phyloP scores from a whole-genome alignment of 2,329 filamentous ascomycete species.

The Ilyonectria mors-panacis region DNA sequence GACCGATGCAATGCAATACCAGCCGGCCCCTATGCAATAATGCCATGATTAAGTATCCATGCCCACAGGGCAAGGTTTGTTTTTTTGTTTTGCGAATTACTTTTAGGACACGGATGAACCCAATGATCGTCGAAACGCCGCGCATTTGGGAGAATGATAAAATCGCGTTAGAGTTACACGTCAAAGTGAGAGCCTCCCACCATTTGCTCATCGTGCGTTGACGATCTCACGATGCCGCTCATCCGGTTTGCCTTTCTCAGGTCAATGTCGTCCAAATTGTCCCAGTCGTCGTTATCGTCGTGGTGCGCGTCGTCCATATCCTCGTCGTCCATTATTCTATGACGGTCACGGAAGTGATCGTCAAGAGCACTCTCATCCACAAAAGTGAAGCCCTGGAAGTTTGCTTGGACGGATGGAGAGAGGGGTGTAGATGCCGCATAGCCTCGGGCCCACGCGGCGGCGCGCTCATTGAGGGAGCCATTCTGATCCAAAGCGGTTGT shows the following conservation, averaged over 20 bases:
- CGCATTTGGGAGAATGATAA: conserved; percentile 42
- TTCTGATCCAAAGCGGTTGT: conserved; percentile 93
- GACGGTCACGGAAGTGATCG: conserved; percentile 78
- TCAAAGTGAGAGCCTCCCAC: conserved; percentile 76
- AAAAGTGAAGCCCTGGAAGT: conserved; percentile 98
- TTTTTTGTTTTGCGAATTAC: conserved; percentile 48
- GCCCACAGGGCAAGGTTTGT: conserved; percentile 38
- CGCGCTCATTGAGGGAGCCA: conserved; percentile 90
- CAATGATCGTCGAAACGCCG: conserved; percentile 44
- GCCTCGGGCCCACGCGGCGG: conserved; percentile 86
- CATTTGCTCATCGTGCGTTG: conserved; percentile 73
- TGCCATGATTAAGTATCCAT: conserved; percentile 53
- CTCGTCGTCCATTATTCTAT: conserved; percentile 65
- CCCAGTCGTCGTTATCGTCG: conserved; percentile 68
- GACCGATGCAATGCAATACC: conserved; percentile 50
- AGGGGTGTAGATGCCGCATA: conserved; percentile 92
- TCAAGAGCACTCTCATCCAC: conserved; percentile 98
- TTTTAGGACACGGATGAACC: conserved; percentile 47
- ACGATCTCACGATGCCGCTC: conserved; percentile 74
- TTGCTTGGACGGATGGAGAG: conserved; percentile 95
- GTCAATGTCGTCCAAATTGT: conserved; percentile 70
- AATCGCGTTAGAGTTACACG: conserved; percentile 61
- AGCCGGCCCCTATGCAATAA: conserved; percentile 51
- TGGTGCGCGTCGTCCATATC: conserved; percentile 71
- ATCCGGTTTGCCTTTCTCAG: conserved; percentile 70